Evolutionary conservation across 805 yeast genomes (phyloP), one percentile per base, ranked within the genome.

Genomic region (Schwanniomyces vanrijiae): DNA sequence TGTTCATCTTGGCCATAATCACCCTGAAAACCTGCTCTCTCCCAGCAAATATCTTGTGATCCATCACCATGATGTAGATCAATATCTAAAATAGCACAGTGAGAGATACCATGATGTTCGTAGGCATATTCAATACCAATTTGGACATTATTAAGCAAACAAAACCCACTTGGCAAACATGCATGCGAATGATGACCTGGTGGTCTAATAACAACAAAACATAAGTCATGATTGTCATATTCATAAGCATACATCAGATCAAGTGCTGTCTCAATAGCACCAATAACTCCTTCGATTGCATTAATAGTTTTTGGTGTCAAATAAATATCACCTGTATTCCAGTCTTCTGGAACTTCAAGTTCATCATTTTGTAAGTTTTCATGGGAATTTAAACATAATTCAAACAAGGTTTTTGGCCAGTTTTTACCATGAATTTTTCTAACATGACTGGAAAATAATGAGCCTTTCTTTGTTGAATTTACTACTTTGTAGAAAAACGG

Each of bases 11-110:
- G 73, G n/a, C 77, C 77, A 50, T 66, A 69, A 49, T 73, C 77
- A 6, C 76, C 78, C 3, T 56, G 45, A 55, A 81, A 77, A 0
- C 89, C 88, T 0, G 87, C 87, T 52, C 88, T 73, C 56, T 82
- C 84, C 90, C 91, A 88, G 56, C 91, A 83, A 22, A 88, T 84
- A 62, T 88, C 95, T 56, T 89, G 96, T 5, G 88, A 79, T 11
- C 96, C 96, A 64, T 88, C 96, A 14, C 96, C 96, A 60, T 88
- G 96, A 59, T 88, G 96, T 37, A 88, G 71, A 62, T 88, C 96
- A 51, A 89, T 84, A 62, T 88, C 96, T 25, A 88, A 65, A 16
- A 88, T 85, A 0, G 86, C 90, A 14, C 90, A 90, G 66, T 88
- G 96, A 0, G 92, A 84, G 2, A 88, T 82, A 1, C 74, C 81